Conservation (phyloP, 345 rosid species). For the Heritiera fomes region DNA sequence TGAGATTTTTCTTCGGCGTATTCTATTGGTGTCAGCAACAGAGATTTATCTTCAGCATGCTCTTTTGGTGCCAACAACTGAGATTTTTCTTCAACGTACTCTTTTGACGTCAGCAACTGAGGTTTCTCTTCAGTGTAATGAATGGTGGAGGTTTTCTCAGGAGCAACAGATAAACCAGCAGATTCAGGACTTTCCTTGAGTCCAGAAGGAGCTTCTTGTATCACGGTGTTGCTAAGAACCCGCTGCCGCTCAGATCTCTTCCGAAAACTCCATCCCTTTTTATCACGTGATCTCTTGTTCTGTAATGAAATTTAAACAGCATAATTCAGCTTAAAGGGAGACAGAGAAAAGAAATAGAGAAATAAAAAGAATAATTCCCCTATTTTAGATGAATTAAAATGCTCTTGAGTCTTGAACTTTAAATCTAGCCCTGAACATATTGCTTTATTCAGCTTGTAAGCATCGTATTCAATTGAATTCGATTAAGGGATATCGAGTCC, state of each 20-base stretch:
- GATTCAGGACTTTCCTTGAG: constrained; percentile 47
- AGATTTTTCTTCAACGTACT: constrained; percentile 3
- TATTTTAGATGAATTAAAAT: neutral
- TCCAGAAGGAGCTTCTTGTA: constrained; percentile 46
- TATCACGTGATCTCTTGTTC: constrained; percentile 48
- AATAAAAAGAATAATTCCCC: neutral
- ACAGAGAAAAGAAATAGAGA: neutral
- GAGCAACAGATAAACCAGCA: constrained; percentile 27
- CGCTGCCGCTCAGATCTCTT: constrained; percentile 66
- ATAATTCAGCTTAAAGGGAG: neutral
- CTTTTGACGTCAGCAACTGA: constrained; percentile 23
- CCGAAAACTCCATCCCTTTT: constrained; percentile 68
- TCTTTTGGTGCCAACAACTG: constrained; percentile 16
- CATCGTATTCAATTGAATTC: neutral
- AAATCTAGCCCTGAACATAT: neutral
- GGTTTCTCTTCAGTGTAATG: constrained; percentile 47
- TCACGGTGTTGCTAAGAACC: constrained; percentile 58
- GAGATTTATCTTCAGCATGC: neutral
- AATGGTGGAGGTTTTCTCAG: constrained; percentile 37
- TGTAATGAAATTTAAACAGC: constrained; percentile 31
- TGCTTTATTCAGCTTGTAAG: neutral
- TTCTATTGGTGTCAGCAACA: constrained; percentile 15
- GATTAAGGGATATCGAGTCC: neutral
- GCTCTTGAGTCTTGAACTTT: neutral
- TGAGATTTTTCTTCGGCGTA: neutral